Evolutionary conservation across 2,329 filamentous ascomycete genomes (phyloP).

Genomic region (Lasiodiplodia theobromae): DNA sequence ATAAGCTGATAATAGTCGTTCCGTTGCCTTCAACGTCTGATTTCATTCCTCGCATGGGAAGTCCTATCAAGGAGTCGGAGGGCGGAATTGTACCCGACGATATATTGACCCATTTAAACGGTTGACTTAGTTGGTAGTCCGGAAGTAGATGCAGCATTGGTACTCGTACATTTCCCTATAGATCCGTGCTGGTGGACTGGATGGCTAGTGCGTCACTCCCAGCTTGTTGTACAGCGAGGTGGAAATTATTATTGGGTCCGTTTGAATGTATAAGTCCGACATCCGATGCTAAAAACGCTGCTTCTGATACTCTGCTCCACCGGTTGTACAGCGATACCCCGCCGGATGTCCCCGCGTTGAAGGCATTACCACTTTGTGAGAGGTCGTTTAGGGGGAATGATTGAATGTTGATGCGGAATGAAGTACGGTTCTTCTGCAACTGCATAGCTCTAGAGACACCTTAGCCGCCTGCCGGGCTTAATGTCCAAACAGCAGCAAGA

Average conservation of each 20-base stretch:
- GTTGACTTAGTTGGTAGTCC: not conserved
- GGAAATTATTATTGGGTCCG: not conserved
- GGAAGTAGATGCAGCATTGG: constrained; percentile 4
- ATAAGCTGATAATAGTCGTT: not conserved
- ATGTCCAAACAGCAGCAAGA: not conserved
- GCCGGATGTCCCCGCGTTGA: not conserved
- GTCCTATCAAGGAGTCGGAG: constrained; percentile 3
- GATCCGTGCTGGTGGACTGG: not conserved
- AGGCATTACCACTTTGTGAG: not conserved
- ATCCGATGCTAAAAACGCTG: not conserved
- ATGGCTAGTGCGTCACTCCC: not conserved
- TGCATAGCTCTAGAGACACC: not conserved
- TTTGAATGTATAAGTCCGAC: not conserved
- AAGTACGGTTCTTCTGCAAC: not conserved
- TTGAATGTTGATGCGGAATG: not conserved
- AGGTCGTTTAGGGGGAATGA: not conserved
- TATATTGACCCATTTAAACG: not conserved
- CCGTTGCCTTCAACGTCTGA: not conserved
- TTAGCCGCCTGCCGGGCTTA: constrained; percentile 3
- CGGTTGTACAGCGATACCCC: not conserved
- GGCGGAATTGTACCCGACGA: not conserved
- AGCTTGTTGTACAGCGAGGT: not conserved
- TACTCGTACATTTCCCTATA: constrained; percentile 4
- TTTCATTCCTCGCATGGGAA: not conserved
- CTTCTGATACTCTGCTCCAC: not conserved